Conservation (phyloP, 495 filamentous ascomycete species). For the Trichoderma virens region DNA sequence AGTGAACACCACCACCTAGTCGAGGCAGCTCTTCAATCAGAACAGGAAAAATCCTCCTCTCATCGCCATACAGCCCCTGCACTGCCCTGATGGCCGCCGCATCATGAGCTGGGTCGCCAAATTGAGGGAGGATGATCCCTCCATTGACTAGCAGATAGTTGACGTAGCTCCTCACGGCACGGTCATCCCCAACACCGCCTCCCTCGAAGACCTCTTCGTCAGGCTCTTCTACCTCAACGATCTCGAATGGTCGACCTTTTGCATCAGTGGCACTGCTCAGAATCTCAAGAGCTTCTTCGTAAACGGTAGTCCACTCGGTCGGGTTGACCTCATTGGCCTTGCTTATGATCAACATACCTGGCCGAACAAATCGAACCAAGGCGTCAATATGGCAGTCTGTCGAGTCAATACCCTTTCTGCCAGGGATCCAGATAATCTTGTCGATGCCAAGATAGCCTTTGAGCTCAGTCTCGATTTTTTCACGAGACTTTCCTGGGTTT, state of each 20-base stretch:
- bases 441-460: not conserved
- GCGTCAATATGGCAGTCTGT: conserved; percentile 2
- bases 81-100: not conserved
- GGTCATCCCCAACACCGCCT: not conserved
- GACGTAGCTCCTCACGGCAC: not conserved
- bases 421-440: conserved; percentile 1
- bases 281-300: not conserved
- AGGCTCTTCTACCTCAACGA: not conserved
- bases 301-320: not conserved
- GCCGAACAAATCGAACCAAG: not conserved
- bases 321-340: not conserved
- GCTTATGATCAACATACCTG: not conserved
- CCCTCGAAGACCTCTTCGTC: not conserved
- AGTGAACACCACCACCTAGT: not conserved
- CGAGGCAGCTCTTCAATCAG: not conserved
- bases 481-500: not conserved
- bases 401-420: not conserved
- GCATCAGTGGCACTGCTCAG: not conserved
- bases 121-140: not conserved
- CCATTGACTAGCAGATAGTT: not conserved
- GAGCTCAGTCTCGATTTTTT: not conserved
- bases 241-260: conserved; percentile 2
- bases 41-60: not conserved
- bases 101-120: conserved; percentile 1
- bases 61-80: not conserved